A percentile compares a stretch with the other conserved stretches of the same genome.
These are phyloP conservation scores for Aureobasidium subglaciale DNA, from an alignment of 2,329 filamentous ascomycete species.

Conservation along the genomic window DNA sequence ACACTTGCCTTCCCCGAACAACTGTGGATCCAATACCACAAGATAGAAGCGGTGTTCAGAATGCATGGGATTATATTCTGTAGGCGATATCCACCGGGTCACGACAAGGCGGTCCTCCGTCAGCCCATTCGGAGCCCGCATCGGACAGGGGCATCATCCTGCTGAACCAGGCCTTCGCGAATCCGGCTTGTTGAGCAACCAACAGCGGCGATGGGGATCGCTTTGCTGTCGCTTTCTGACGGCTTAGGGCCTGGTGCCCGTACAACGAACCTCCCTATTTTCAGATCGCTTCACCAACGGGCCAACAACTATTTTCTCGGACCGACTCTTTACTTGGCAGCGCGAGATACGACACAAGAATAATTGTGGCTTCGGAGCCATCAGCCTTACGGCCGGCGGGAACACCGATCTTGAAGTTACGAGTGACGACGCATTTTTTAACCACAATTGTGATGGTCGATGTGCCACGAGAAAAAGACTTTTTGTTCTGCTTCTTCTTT, in stretches of 20 bases:
- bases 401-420: neutral
- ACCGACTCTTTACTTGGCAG: slow-evolving; percentile 5
- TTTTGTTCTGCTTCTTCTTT: slow-evolving; percentile 10
- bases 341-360: neutral
- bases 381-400: neutral
- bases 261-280: slow-evolving; percentile 1
- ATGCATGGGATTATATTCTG: neutral
- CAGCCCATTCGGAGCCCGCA: slow-evolving; percentile 2
- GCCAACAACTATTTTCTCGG: slow-evolving; percentile 7
- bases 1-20: neutral
- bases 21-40: slow-evolving; percentile 3
- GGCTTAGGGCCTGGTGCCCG: neutral
- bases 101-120: neutral
- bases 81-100: neutral
- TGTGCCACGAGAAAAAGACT: neutral
- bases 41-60: neutral
- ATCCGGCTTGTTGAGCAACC: slow-evolving; percentile 1
- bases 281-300: slow-evolving; percentile 7
- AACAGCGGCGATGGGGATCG: neutral
- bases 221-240: neutral
- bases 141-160: neutral
- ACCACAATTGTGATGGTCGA: neutral
- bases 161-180: neutral
- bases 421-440: neutral
- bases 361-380: slow-evolving; percentile 9